Conservation (phyloP, 2,329 filamentous ascomycete species). For the Stromatinia cepivora region DNA sequence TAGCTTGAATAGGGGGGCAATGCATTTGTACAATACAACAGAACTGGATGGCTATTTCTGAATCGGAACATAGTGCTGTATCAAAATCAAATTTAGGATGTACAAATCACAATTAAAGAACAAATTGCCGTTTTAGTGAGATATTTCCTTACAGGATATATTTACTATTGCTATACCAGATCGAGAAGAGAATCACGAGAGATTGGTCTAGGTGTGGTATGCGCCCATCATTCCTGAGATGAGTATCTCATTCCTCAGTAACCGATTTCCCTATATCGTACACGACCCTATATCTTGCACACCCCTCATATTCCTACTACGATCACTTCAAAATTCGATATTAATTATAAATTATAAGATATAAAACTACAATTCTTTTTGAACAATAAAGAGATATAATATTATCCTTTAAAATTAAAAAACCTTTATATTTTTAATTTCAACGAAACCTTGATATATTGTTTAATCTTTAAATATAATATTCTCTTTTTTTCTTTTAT, state of each 20-base stretch:
- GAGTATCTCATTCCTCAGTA: background rate
- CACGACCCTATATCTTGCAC: too few species aligned
- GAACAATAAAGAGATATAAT: too few species aligned
- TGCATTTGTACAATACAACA: conserved; percentile 23
- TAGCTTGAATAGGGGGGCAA: conserved; percentile 1
- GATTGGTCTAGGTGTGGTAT: background rate
- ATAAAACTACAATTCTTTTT: too few species aligned
- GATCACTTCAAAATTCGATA: too few species aligned
- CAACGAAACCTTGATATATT: too few species aligned
- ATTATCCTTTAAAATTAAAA: too few species aligned
- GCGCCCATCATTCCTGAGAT: background rate
- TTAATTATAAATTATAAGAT: too few species aligned
- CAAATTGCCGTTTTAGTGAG: background rate
- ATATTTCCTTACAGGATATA: background rate
- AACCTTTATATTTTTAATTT: too few species aligned
- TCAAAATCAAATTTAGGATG: conserved; percentile 12
- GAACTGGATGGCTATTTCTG: conserved; percentile 1
- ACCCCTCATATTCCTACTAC: too few species aligned
- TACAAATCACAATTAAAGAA: conserved; percentile 8
- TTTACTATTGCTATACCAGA: background rate
- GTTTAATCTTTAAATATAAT: too few species aligned
- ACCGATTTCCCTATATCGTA: too few species aligned
- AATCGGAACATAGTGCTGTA: conserved; percentile 7
- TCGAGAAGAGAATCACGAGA: background rate
- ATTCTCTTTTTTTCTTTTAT: too few species aligned